Evolutionary conservation across 176 grass and related monocot genomes (phyloP), one percentile per base, ranked within the genome.

Genomic region (Juncus effusus): DNA sequence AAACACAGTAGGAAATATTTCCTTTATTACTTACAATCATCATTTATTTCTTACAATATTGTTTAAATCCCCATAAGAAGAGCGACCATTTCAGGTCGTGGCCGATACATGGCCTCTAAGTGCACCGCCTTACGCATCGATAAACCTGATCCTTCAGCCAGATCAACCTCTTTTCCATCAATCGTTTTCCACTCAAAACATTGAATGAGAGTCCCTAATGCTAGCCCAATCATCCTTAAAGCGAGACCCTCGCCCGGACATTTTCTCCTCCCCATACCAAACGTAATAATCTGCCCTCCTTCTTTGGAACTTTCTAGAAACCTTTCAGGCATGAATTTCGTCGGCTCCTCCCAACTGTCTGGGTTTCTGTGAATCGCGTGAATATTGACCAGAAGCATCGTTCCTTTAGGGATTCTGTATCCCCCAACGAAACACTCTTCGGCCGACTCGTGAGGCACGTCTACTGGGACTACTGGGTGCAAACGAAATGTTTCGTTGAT

Each of bases 121-220:
- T 75, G 61, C 36, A 60, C 50, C 0, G 61, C 75, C 56, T 79
- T 82, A 9, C 60, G 77, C 5, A 80, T 51, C 3, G 72, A 56
- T 3, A 86, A 9, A 3, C 81, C 81, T 0, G 5, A 14, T 3
- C 58, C 81, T 70, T 85, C 89, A 0, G 52, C 7, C 85, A 88
- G 79, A 69, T 89, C 83, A 9, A 86, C 10, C 36, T 36, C 63
- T 8, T 41, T 11, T 5, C 13, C 73, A 10, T 55, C 61, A 2
- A 12, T 39, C 0, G 56, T 36, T 3, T 70, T 69, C 85, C 85
- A 89, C 35, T 95, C 82, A 52, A 95, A 95, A 71, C 85, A 95
- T 10, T 95, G 85, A 41, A 95, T 1, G 10, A 89, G 56, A 2
- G 79, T 72, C 6, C 81, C 90, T 12, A 89, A n/a, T 9, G 79